Evolutionary conservation across 139 green algal genomes (phyloP), one percentile per base, ranked within the genome.

Genomic region (Chlamydomonas schloesseri): DNA sequence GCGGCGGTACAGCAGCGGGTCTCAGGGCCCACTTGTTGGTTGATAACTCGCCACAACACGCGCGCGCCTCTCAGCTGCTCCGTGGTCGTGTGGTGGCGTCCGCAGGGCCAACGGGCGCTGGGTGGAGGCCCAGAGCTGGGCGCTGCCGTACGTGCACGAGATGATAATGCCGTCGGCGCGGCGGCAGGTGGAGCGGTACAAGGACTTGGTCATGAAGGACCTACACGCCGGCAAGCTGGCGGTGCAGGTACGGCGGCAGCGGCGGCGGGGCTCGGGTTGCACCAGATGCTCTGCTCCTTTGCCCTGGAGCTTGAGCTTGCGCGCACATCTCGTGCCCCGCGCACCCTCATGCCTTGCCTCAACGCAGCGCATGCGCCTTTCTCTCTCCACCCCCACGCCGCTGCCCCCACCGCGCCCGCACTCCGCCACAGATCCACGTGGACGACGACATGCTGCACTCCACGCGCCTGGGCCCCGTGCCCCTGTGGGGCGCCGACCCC

Each of bases 391-490:
- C 42, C 5, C 42, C 42, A 50, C 42, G 6, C 8, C n/a, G 6
- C 42, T 50, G 42, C 42, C 6, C 42, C 42, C 8, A 5, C 42
- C 42, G 42, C 42, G 42, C 42, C 42, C 6, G 8, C 42, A 50
- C 42, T n/a, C n/a, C n/a, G n/a, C n/a, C 6, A 50, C 64, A 84
- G 78, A 74, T 84, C 29, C 78, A 84, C n/a, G 78, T 74, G 29
- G 78, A 84, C 29, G 78, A 84, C 46, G 78, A 84, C 78, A n/a
- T 74, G 15, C 71, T 84, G n/a, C 17, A 47, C 33, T 58, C n/a
- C 11, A 20, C 17, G 0, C 64, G 64, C 18, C 18, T 74, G 46
- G 78, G 78, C n/a, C 64, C 64, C 9, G 28, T 75, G 42, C 26
- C 64, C 18, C 34, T 84, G 64, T 84, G 78, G 78, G 26, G 11